These are phyloP conservation scores for Cryphonectria japonica DNA, from an alignment of 2,329 filamentous ascomycete species.

Conservation along the genomic window DNA sequence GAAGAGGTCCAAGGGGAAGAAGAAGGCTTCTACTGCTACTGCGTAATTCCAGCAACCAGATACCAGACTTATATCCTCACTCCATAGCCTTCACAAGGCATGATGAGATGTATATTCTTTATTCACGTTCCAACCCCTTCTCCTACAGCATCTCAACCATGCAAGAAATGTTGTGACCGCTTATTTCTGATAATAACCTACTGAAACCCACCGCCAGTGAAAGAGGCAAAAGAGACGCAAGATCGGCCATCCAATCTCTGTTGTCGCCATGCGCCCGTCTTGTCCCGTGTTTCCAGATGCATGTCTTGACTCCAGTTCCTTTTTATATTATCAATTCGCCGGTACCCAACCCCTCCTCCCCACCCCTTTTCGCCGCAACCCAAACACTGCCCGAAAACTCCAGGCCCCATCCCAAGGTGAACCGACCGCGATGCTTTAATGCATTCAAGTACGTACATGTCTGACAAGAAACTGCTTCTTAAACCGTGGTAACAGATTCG, in stretches of 20 bases:
- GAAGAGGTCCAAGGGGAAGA: slow-evolving; percentile 42
- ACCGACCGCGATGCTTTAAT: neutral
- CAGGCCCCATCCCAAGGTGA: neutral
- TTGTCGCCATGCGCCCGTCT: neutral
- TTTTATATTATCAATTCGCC: neutral
- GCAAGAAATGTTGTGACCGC: neutral
- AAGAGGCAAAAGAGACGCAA: neutral
- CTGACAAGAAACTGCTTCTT: neutral
- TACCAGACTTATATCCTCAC: neutral
- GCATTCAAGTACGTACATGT: neutral
- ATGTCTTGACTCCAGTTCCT: neutral
- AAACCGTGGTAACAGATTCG: neutral
- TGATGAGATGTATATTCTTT: neutral
- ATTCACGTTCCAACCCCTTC: neutral
- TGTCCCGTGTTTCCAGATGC: neutral
- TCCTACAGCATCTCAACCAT: neutral
- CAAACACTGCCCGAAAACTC: neutral
- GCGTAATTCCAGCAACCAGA: slow-evolving; percentile 8
- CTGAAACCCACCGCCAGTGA: neutral
- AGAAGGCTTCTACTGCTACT: slow-evolving; percentile 29
- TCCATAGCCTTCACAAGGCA: neutral
- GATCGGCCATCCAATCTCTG: neutral
- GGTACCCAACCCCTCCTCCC: neutral
- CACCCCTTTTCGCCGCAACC: too few species aligned
- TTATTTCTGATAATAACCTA: neutral